Conservation (phyloP, 2,329 filamentous ascomycete species). For the Aureobasidium sp. region DNA sequence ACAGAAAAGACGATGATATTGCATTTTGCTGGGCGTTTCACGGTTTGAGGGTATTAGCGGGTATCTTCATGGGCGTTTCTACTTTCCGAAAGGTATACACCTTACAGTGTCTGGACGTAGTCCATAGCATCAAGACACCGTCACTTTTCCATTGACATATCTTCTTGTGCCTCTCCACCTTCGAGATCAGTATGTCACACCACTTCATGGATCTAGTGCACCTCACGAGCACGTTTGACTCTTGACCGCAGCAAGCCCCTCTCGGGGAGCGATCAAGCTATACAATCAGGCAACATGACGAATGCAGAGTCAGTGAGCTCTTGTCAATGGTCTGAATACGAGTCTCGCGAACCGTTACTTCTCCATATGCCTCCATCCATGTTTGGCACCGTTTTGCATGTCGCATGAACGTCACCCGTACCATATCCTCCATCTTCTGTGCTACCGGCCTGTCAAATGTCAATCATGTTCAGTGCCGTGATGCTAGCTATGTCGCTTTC, state of each 20-base stretch:
- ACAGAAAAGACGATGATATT: background rate
- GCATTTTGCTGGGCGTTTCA: background rate
- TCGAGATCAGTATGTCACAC: too few species aligned
- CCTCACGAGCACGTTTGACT: too few species aligned
- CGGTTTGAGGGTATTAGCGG: background rate
- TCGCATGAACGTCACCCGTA: background rate
- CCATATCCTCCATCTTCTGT: background rate
- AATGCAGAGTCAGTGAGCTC: too few species aligned
- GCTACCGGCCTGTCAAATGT: slow-evolving; percentile 2
- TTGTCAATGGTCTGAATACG: too few species aligned
- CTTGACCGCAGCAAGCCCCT: too few species aligned
- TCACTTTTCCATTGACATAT: too few species aligned
- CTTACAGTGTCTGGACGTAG: too few species aligned
- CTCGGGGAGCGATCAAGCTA: too few species aligned
- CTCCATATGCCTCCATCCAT: background rate
- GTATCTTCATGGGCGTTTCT: background rate
- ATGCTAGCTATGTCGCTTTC: background rate
- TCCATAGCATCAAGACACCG: too few species aligned
- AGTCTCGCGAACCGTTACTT: background rate
- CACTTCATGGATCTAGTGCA: too few species aligned
- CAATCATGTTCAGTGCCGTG: background rate
- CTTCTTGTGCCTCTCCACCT: too few species aligned
- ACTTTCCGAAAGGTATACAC: background rate
- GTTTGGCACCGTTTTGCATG: background rate
- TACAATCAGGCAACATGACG: background rate